Evolutionary conservation across 495 filamentous ascomycete genomes (phyloP), one percentile per base, ranked within the genome.

Genomic region (Delitschia confertaspora): DNA sequence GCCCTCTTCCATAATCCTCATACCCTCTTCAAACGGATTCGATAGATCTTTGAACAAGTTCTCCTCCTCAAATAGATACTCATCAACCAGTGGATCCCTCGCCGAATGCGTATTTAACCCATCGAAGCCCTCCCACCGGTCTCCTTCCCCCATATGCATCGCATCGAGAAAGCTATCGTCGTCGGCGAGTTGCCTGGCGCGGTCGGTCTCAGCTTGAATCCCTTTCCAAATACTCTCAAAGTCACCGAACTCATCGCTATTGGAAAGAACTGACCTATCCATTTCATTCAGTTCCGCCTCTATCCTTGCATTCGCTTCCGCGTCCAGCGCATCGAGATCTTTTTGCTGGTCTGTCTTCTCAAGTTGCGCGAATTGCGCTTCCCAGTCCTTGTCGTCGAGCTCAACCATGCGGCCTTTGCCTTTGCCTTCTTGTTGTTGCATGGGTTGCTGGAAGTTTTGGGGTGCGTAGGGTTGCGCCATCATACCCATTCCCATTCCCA

Each of bases 41-140:
- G 60, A 65, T 30, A 85, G 68, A 29, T 76, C 72, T 51, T 76
- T 70, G 67, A 93, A 96, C 10, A 86, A 68, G 60, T 99, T 96
- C 30, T 94, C 80, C 52, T 88, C 77, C 61, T 99, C 91, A 55
- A 95, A 96, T 56, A 93, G 74, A 61, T 99, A 99, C 42, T 89
- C 80, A 38, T 88, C 85, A 19, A 91, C 64, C 35, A 80, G 71
- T 11, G 85, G 85, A 55, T 88, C 83, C 6, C 70, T 70, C 54
- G 74, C 68, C 0, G 32, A 33, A 22, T 76, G 68, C 26, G 72
- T 70, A 55, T 73, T 74, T 57, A 73, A 60, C 26, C 70, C 70
- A 60, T 83, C 73, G 55, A 89, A 85, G 41, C 78, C 73, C 42
- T 83, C 79, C 74, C 79, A 80, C 48, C 80, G 73, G 39, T 80